Conservation (phyloP, 345 rosid species). For the Eucalyptus curtisii region DNA sequence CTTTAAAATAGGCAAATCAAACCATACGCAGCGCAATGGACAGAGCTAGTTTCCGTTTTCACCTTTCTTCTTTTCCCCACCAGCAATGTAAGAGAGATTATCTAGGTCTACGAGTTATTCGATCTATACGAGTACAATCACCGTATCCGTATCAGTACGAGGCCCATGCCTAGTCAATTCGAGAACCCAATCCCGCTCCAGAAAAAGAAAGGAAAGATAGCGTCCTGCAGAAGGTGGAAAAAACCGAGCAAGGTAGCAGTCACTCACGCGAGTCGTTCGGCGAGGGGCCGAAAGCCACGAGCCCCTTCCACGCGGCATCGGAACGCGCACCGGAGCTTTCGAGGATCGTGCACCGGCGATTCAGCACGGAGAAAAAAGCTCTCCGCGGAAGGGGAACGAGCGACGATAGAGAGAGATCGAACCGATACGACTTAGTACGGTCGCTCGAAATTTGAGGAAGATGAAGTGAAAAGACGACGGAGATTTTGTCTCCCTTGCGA, state of each 20-base stretch:
- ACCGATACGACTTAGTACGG: background rate
- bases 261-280: background rate
- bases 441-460: background rate
- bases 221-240: background rate
- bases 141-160: background rate
- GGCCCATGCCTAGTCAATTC: background rate
- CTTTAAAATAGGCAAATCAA: background rate
- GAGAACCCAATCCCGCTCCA: background rate
- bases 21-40: background rate
- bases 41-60: background rate
- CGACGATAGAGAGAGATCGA: background rate
- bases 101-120: background rate
- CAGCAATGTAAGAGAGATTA: background rate
- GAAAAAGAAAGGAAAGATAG: fast-evolving
- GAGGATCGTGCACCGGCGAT: background rate
- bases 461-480: background rate
- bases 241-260: background rate
- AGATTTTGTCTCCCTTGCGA: background rate
- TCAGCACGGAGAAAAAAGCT: fast-evolving
- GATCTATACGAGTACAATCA: background rate
- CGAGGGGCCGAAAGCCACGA: background rate
- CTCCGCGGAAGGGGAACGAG: background rate
- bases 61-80: background rate
- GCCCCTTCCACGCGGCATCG: background rate
- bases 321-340: background rate